phyloP scores from a whole-genome alignment of 441 rosid species.

The Rhodomyrtus psidioides region DNA sequence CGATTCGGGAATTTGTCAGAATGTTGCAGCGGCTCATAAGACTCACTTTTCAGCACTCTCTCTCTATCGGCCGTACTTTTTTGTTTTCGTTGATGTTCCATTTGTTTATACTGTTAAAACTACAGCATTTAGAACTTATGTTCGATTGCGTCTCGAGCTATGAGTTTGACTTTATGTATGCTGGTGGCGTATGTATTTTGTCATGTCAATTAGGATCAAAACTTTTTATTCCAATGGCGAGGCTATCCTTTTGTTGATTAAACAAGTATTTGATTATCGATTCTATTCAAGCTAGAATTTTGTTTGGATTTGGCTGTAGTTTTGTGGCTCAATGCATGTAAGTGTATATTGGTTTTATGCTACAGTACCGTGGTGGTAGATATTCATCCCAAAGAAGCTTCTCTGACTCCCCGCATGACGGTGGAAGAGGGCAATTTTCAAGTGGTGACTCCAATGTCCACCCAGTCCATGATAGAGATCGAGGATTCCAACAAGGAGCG shows the following conservation, averaged over 20 bases:
- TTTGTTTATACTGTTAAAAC: neutral
- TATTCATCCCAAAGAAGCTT: slow-evolving; percentile 32
- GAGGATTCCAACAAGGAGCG: slow-evolving; percentile 26
- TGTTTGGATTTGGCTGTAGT: neutral
- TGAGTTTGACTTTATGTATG: neutral
- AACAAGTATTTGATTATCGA: neutral
- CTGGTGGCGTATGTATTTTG: neutral
- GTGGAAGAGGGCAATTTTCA: slow-evolving; percentile 32
- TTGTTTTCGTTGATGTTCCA: neutral
- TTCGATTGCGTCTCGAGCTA: neutral
- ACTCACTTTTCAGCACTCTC: neutral
- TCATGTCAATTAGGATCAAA: neutral
- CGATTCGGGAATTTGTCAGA: neutral
- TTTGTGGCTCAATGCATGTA: neutral
- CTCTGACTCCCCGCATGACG: slow-evolving; percentile 29
- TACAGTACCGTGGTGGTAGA: slow-evolving; percentile 56
- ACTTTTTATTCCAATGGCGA: neutral
- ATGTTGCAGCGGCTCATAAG: neutral
- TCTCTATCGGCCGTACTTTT: neutral
- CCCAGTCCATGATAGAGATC: slow-evolving; percentile 36
- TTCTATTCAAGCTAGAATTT: neutral
- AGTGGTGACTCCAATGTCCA: slow-evolving; percentile 41
- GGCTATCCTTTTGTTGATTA: neutral
- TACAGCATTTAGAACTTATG: neutral
- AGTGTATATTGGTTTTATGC: neutral